Evolutionary conservation across 495 filamentous ascomycete species (phyloP), one percentile per base, ranked within the genome.

Genomic region (Parachaetomium inaequale): DNA sequence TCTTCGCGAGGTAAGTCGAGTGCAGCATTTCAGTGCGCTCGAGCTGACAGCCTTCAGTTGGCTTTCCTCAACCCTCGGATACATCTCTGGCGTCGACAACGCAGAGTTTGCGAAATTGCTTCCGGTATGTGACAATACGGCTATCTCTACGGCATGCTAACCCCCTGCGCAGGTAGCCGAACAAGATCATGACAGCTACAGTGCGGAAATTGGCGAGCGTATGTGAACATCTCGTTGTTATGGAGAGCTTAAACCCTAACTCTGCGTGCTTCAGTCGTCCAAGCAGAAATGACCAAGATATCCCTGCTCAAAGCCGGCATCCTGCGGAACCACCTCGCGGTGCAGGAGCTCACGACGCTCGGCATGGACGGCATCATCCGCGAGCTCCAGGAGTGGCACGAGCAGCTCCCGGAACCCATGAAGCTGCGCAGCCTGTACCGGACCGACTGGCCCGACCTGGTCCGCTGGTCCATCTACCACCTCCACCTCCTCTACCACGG

Each of bases 401-500:
- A 25, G 1, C 58, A 63, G n/a, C 68, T 73, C 12, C 66, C 71
- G 0, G 28, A 15, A 1, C 11, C 61, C 29, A 64, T 71, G 51
- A 64, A 50, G 11, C 54, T 73, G 6, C 28, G 32, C 8, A 66
- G 49, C 31, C 29, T 63, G 8, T 64, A 29, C 21, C 32, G 62
- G 5, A 25, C 57, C 11, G 55, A 63, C 53, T 17, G 68, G 8
- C 31, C 61, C 1, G 21, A 42, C 7, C 40, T 56, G 21, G 64
- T 66, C 1, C 64, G 65, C 4, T 64, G 72, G 29, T 73, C 73
- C 1, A 65, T 74, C 11, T 74, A 59, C 31, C 67, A 74, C 38
- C 63, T 72, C 2, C 72, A 75, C 38, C 58, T 74, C 8, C 65
- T 74, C 12, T 71, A 74, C 43, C 66, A 72, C 15, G 73, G 73